These are phyloP conservation scores for Physcomitrellopsis africana DNA, from an alignment of 225 moss, liverwort and hornwort genomes.

Conservation along the genomic window DNA sequence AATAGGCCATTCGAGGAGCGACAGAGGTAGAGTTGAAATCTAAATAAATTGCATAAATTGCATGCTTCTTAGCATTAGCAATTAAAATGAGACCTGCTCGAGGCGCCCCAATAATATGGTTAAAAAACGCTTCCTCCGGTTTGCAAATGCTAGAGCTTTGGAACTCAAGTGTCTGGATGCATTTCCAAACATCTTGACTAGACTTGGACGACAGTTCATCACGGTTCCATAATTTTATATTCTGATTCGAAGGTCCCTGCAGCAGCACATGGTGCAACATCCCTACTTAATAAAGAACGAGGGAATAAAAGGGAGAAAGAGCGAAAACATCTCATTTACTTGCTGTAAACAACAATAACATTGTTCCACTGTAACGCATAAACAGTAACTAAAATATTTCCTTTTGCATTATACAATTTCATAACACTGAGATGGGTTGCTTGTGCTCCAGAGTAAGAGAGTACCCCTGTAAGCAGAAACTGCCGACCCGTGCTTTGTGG, in stretches of 20 bases:
- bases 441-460: background rate
- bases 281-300: background rate
- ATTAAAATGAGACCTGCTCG: slow-evolving; percentile 70
- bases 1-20: slow-evolving; percentile 73
- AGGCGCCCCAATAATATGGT: slow-evolving; percentile 64
- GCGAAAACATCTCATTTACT: background rate
- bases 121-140: slow-evolving; percentile 69
- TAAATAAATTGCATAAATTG: slow-evolving; percentile 78
- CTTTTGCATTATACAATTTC: background rate
- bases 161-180: slow-evolving; percentile 74
- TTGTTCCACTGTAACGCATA: background rate
- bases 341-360: background rate
- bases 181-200: slow-evolving; percentile 61
- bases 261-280: slow-evolving; percentile 10
- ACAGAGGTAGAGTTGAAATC: slow-evolving; percentile 51
- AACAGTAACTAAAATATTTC: background rate
- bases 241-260: slow-evolving; percentile 78
- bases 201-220: slow-evolving; percentile 58
- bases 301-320: background rate
- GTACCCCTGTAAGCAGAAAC: slow-evolving; percentile 35
- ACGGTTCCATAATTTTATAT: slow-evolving; percentile 65
- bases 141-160: slow-evolving; percentile 52
- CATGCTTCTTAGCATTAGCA: slow-evolving; percentile 71
- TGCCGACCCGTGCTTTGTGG: slow-evolving; percentile 44
- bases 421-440: background rate